These are phyloP conservation scores for Monosporascus sp. DNA, from an alignment of 2,329 filamentous ascomycete species.

Conservation along the genomic window DNA sequence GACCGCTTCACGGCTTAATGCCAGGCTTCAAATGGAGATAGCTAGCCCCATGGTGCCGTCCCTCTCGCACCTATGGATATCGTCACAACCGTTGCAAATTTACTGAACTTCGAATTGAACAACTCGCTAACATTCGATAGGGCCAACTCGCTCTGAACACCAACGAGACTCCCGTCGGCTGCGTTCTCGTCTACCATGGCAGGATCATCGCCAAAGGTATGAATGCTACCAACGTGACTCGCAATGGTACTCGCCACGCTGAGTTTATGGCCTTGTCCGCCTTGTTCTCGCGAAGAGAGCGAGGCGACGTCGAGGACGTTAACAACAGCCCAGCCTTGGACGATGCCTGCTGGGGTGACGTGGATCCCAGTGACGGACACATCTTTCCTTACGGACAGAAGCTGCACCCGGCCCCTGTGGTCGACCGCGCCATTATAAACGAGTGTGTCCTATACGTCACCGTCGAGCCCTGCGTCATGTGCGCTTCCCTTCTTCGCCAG, in stretches of 20 bases:
- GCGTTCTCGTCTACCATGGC: slow-evolving; percentile 79
- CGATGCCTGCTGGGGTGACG: slow-evolving; percentile 43
- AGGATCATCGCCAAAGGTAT: slow-evolving; percentile 83
- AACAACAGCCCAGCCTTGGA: slow-evolving; percentile 22
- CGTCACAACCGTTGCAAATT: no score
- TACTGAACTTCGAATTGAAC: not conserved
- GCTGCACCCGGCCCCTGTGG: slow-evolving; percentile 46
- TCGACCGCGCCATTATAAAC: slow-evolving; percentile 63
- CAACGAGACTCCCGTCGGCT: slow-evolving; percentile 95
- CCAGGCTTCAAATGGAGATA: no score
- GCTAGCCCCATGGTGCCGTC: no score
- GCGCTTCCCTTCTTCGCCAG: slow-evolving; percentile 85
- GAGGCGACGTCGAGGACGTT: slow-evolving; percentile 19
- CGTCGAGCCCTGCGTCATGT: slow-evolving; percentile 99
- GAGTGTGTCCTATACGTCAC: slow-evolving; percentile 86
- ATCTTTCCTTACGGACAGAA: slow-evolving; percentile 60
- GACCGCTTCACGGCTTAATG: no score
- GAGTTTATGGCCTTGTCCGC: slow-evolving; percentile 82
- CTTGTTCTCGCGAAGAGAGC: slow-evolving; percentile 39
- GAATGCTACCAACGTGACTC: slow-evolving; percentile 92
- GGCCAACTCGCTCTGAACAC: slow-evolving; percentile 77
- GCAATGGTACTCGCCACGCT: slow-evolving; percentile 89
- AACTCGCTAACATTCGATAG: slow-evolving; percentile 38
- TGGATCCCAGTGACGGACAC: slow-evolving; percentile 50
- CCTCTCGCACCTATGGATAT: not conserved